Percentiles rank a stretch among this genome's conserved stretches.
phyloP scores from a whole-genome alignment of 768 basidiomycete species.

The Hortiboletus campestris region DNA sequence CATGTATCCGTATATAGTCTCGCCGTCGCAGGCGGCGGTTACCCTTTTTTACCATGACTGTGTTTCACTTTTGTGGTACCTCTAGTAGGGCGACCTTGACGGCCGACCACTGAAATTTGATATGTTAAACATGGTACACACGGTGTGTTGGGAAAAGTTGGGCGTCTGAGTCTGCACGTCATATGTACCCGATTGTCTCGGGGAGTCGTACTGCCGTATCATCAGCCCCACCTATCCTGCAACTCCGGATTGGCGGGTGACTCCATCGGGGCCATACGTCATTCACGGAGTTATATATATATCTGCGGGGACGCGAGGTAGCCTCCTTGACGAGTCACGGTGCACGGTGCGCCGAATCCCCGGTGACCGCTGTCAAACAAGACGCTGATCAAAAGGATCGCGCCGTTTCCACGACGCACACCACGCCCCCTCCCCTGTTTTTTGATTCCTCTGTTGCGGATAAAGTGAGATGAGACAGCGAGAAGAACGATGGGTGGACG shows the following conservation, averaged over 20 bases:
- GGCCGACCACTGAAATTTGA: constrained; percentile 11
- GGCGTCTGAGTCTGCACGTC: background rate
- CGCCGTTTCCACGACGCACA: constrained; percentile 8
- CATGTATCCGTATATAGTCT: constrained; percentile 29
- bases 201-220: background rate
- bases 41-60: constrained; percentile 8
- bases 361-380: background rate
- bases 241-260: too few relatives aligned
- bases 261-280: background rate
- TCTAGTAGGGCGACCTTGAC: constrained; percentile 13
- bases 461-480: too few relatives aligned
- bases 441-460: too few relatives aligned
- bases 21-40: constrained; percentile 21
- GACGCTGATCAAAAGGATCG: background rate
- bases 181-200: background rate
- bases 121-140: constrained; percentile 7
- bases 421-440: background rate
- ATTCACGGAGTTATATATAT: background rate
- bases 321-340: background rate
- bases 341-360: background rate
- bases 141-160: background rate
- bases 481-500: too few relatives aligned
- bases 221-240: too few relatives aligned
- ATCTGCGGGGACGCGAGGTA: background rate
- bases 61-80: constrained; percentile 14